Evolutionary conservation across 805 yeast genomes (phyloP).

Genomic region (Pichia paraexigua): DNA sequence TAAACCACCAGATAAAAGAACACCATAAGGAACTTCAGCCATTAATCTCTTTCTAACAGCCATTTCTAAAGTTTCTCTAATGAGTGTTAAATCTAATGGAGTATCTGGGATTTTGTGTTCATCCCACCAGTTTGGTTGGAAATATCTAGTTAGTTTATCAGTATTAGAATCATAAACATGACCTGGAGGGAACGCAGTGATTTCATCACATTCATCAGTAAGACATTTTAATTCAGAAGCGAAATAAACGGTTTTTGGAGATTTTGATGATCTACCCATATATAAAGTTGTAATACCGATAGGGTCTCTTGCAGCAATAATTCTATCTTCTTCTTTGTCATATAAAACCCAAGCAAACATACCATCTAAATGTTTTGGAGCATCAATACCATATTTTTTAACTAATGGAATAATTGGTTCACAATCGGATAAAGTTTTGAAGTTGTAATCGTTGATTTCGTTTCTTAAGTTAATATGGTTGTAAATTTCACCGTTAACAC

Average conservation of each 20-base stretch:
- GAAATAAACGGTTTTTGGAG: constrained; percentile 75
- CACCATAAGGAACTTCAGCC: constrained; percentile 99
- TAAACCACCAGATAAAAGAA: constrained; percentile 91
- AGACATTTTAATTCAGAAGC: constrained; percentile 94
- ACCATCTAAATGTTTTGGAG: constrained; percentile 92
- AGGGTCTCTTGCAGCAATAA: constrained; percentile 97
- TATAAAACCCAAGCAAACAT: constrained; percentile 95
- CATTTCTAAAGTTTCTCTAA: constrained; percentile 79
- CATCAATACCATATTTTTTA: constrained; percentile 77
- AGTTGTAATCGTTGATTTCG: constrained; percentile 62
- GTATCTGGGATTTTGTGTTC: constrained; percentile 64
- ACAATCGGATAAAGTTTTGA: constrained; percentile 88
- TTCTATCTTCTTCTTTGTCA: constrained; percentile 77
- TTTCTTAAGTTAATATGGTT: constrained; percentile 89
- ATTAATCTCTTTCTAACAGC: constrained; percentile 98
- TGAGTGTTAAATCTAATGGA: constrained; percentile 61
- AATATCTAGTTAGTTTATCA: constrained; percentile 80
- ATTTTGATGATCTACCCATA: constrained; percentile 73
- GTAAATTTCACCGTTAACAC: constrained; percentile 98
- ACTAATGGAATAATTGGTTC: constrained; percentile 95
- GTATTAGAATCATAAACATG: constrained; percentile 91
- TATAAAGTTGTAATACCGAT: constrained; percentile 94
- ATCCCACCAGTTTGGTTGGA: constrained; percentile 93
- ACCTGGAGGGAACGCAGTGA: constrained; percentile 96
- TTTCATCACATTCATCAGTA: constrained; percentile 89